Percentiles rank a stretch among this genome's conserved stretches.
Conservation (phyloP, 2,329 filamentous ascomycete genomes). For the Tolypocladium amazonense region DNA sequence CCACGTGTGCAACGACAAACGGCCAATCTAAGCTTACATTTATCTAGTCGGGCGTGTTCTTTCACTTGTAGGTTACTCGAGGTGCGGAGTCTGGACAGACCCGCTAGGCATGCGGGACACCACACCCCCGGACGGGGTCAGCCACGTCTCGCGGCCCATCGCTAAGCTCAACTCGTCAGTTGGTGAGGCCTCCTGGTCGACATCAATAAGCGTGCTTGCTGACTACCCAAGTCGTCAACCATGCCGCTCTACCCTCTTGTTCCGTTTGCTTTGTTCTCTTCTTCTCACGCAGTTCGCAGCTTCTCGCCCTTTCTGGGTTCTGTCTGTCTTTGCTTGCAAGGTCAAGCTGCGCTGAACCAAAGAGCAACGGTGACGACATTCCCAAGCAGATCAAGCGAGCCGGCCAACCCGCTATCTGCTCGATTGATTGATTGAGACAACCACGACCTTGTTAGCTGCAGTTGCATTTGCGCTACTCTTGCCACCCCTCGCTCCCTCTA, state of each 20-base stretch:
- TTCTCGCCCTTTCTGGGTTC: not conserved
- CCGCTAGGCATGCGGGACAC: not conserved
- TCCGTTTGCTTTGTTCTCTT: not conserved
- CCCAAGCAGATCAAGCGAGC: not conserved
- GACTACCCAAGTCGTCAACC: not conserved
- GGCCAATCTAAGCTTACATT: not conserved
- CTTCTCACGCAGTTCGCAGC: not conserved
- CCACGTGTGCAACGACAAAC: not conserved
- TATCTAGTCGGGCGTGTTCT: too few relatives aligned
- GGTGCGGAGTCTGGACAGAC: not conserved
- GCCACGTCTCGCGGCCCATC: not conserved
- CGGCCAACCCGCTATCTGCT: not conserved
- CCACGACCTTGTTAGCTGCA: not conserved
- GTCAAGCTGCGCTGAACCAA: not conserved
- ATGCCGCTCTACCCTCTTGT: not conserved
- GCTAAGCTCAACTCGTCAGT: not conserved
- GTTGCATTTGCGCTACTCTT: not conserved
- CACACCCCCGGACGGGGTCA: not conserved
- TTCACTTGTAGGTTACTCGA: too few relatives aligned
- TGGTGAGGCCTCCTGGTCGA: not conserved
- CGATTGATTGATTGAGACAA: not conserved
- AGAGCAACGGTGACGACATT: not conserved
- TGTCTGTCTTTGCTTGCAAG: not conserved
- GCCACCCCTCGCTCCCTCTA: not conserved
- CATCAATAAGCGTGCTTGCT: not conserved